Evolutionary conservation across 345 rosid genomes (phyloP).

Genomic region (Psidium guajava): DNA sequence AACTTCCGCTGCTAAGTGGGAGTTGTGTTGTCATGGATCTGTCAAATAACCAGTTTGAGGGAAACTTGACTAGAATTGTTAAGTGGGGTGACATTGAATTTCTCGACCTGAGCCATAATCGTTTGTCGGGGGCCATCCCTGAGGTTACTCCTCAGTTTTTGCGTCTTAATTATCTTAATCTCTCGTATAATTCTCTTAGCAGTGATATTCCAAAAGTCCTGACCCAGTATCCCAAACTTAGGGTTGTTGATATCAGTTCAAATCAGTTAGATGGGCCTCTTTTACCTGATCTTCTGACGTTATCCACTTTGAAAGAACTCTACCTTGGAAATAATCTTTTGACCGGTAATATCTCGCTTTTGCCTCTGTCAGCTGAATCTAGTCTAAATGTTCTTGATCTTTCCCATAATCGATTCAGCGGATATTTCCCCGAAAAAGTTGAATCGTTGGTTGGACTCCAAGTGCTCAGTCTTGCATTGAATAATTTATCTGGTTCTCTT

Average conservation of each 20-base stretch:
- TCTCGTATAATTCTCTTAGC: conserved; percentile 67
- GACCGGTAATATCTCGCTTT: conserved; percentile 42
- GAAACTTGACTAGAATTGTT: conserved; percentile 59
- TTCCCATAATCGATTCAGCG: conserved; percentile 63
- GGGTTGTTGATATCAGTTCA: conserved; percentile 76
- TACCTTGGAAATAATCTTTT: conserved; percentile 59
- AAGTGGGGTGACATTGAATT: conserved; percentile 80
- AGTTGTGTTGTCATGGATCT: conserved; percentile 72
- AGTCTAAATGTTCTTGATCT: conserved; percentile 64
- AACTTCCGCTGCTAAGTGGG: conserved; percentile 85
- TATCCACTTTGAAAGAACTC: conserved; percentile 66
- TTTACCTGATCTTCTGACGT: conserved; percentile 43
- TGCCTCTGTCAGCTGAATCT: conserved; percentile 28
- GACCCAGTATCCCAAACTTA: conserved; percentile 63
- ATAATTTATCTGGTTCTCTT: conserved; percentile 76
- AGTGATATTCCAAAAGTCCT: conserved; percentile 57
- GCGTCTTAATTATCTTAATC: conserved; percentile 81
- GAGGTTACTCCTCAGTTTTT: conserved; percentile 68
- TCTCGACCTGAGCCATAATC: conserved; percentile 87
- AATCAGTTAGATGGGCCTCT: conserved; percentile 64
- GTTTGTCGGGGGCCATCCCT: conserved; percentile 60
- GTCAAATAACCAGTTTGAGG: conserved; percentile 74
- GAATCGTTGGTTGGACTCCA: conserved; percentile 59
- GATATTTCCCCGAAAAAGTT: conserved; percentile 60
- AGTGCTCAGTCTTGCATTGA: conserved; percentile 65